Evolutionary conservation across 768 basidiomycete genomes (phyloP), one percentile per base, ranked within the genome.

Genomic region (Scleroderma citrinum): DNA sequence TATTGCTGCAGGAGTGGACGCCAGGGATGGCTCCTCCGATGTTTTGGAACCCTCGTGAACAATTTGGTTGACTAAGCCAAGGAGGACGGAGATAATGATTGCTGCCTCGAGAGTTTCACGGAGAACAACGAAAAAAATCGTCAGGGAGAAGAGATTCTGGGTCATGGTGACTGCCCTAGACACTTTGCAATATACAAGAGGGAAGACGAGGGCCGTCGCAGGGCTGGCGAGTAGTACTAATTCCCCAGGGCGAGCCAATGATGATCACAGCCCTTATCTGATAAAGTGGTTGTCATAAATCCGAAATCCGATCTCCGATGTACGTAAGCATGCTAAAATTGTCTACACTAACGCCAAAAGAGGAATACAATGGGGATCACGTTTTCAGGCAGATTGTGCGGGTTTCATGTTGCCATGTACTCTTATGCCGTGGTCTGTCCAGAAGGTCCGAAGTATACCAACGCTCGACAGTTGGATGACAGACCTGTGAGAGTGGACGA

Each of bases 81-180:
- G 84, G 42, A 98, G 80, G 49, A 95, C 91, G 6, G 91, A 88
- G 64, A 96, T 71, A 75, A 98, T 91, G 72, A 97, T 87, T 37
- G 82, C 82, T 4, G 92, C 88, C 73, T 96, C 93, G 54, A 96
- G 77, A 5, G 91, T 87, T 77, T 96, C 93, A 63, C 93, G 81
- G 67, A 95, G 92, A 70, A 94, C 83, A 70, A 96, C 92, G 78
- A 97, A 92, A 75, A 93, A 96, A 57, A 97, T 92, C 60, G 92
- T 83, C 48, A 94, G 78, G 50, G 87, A 89, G 70, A 96, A 96
- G 48, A 93, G 71, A 61, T 82, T 78, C 53, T 77, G 77, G 12
- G 46, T 71, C 89, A 92, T 91, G 48, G 51, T 42, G 38, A 24
- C 45, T 11, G 44, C 34, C 54, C 35, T 21, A 29, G 30, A 20